Base-by-base conservation (phyloP, 75 land plant species). In the Sequoia sempervirens region DNA sequence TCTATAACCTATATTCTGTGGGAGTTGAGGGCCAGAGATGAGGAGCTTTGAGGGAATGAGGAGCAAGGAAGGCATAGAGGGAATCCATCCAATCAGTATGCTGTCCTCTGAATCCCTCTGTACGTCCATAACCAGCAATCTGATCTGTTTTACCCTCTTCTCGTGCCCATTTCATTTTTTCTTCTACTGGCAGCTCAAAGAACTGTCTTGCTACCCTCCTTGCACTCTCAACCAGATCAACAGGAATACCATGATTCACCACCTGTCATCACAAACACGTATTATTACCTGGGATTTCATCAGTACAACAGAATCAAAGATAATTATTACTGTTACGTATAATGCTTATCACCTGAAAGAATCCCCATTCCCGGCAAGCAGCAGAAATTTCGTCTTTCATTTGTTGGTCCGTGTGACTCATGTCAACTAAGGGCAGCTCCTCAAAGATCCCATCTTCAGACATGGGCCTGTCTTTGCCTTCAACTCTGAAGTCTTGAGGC, bases 1-100 rank as follows among this genome's bases (percentile, higher is more conserved):
- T 28, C 30, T n/a, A 46, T 6, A 38, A 85, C 86, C 84, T 73
- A 47, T 82, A 82, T 17, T n/a, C 3, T 0, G 50, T 15, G 68
- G 86, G 86, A 23, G 70, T 45, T 6, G 84, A 13, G 37, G 84
- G 84, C 86, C 84, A 82, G 26, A 47, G 23, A 34, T 82, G 84
- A 45, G 50, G 34, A 54, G 69, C 53, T 47, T 82, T 85, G 41
- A 53, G 75, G 37, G 74, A 58, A 38, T 12, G 72, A 2, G 34
- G 72, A 12, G 72, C 5, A 12, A 69, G 72, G 72, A 69, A 69
- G 72, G 72, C 72, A 69, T 69, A 61, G 84, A 53, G 74, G 37
- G 74, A 38, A 30, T 61, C 74, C 80, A 79, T 79, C 80, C 45
- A 79, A 13, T 79, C 80, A 79, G 10, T 79, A 4, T 23, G 30